These are phyloP conservation scores for Lactarius evosmus DNA, from an alignment of 768 basidiomycete genomes.

Conservation along the genomic window DNA sequence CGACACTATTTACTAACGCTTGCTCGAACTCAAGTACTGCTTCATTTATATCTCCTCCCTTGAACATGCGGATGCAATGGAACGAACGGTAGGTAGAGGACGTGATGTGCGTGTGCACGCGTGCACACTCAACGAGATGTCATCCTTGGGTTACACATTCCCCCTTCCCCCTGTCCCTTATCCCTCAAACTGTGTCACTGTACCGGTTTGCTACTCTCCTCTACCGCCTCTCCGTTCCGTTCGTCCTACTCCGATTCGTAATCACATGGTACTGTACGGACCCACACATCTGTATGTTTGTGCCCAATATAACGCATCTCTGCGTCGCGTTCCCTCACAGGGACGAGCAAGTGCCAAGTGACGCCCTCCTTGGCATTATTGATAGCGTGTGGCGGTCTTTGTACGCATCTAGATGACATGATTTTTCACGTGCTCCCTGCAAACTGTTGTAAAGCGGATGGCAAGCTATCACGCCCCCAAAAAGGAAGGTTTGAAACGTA, in stretches of 20 bases:
- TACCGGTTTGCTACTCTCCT: not conserved
- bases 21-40: slow-evolving; percentile 11
- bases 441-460: too few relatives aligned
- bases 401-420: too few relatives aligned
- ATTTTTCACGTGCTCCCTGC: too few relatives aligned
- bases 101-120: not conserved
- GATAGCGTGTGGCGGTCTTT: not conserved
- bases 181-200: not conserved
- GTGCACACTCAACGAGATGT: not conserved
- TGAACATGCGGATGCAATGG: slow-evolving; percentile 7
- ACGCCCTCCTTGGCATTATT: not conserved
- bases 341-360: not conserved
- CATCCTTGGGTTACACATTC: slow-evolving; percentile 5
- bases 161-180: not conserved
- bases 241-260: slow-evolving; percentile 1
- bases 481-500: too few relatives aligned
- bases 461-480: too few relatives aligned
- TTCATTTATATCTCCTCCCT: slow-evolving; percentile 8
- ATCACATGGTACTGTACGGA: slow-evolving; percentile 16
- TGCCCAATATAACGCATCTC: slow-evolving; percentile 12
- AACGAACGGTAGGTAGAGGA: slow-evolving; percentile 9
- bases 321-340: not conserved
- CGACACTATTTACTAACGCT: slow-evolving; percentile 16
- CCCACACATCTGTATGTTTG: slow-evolving; percentile 21
- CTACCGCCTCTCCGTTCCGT: not conserved